A percentile compares a stretch with the other conserved stretches of the same genome.
These are phyloP conservation scores for Microbotryum lychnidis-dioicae DNA, from an alignment of 1,284 basidiomycete genomes.

Conservation along the genomic window DNA sequence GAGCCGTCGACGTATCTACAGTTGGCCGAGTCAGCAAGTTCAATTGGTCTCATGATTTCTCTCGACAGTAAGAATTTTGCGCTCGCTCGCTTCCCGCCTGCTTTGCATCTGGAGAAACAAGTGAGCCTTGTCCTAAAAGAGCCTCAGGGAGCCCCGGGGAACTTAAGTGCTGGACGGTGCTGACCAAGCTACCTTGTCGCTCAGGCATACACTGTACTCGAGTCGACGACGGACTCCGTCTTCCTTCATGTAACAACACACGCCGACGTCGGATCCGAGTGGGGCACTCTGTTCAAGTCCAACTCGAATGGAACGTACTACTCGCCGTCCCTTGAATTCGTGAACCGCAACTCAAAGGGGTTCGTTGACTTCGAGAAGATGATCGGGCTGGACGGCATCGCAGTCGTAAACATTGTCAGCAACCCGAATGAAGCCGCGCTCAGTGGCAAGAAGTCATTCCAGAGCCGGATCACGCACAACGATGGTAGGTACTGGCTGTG, in stretches of 20 bases:
- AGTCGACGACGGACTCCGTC: conserved; percentile 83
- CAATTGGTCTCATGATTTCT: conserved; percentile 79
- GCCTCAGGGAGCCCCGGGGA: background rate
- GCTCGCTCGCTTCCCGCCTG: conserved; percentile 77
- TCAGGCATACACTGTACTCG: conserved; percentile 85
- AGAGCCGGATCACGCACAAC: conserved; percentile 88
- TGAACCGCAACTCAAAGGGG: conserved; percentile 77
- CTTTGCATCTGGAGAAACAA: conserved; percentile 77
- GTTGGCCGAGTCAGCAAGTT: conserved; percentile 53
- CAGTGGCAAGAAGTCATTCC: conserved; percentile 65
- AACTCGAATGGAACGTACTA: conserved; percentile 99
- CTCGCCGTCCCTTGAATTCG: conserved; percentile 71
- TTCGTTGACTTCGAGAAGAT: conserved; percentile 99
- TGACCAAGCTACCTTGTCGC: background rate
- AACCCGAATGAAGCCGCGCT: conserved; percentile 71
- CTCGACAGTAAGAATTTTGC: conserved; percentile 80
- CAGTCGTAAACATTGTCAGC: conserved; percentile 78
- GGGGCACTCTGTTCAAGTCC: conserved; percentile 89
- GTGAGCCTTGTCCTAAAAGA: conserved; percentile 12
- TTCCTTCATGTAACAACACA: conserved; percentile 95
- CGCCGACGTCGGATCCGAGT: conserved; percentile 60
- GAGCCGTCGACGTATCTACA: conserved; percentile 36
- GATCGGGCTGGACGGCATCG: conserved; percentile 90
- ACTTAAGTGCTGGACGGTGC: background rate
- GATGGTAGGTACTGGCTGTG: conserved; percentile 73